Evolutionary conservation across 2,329 filamentous ascomycete species (phyloP).

Genomic region (Epichloe sp.): DNA sequence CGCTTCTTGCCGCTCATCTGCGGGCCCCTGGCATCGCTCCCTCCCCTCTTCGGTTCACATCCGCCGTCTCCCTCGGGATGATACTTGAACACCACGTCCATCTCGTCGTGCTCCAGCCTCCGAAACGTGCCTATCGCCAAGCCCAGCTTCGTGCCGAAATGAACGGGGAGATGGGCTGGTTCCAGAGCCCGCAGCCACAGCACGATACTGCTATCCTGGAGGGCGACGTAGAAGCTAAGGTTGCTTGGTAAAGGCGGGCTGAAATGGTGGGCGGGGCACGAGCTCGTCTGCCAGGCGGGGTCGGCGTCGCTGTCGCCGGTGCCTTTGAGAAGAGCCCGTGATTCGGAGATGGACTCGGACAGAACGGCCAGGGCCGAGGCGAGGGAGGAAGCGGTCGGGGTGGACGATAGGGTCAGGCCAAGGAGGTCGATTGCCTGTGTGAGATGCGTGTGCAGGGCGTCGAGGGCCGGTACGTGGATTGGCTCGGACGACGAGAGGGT

Average conservation of each 20-base stretch:
- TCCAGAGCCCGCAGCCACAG: constrained; percentile 59
- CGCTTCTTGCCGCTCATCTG: constrained; percentile 11
- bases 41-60: constrained; percentile 14
- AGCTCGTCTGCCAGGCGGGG: constrained; percentile 30
- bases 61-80: constrained; percentile 19
- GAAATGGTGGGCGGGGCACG: constrained; percentile 32
- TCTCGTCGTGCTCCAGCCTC: constrained; percentile 64
- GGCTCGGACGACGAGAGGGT: constrained; percentile 35
- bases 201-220: constrained; percentile 58
- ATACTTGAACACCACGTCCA: constrained; percentile 61
- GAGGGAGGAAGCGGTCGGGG: constrained; percentile 41
- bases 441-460: constrained; percentile 60
- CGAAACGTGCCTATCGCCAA: constrained; percentile 53
- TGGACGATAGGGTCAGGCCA: constrained; percentile 50
- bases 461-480: constrained; percentile 55
- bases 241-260: constrained; percentile 35
- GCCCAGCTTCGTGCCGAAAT: constrained; percentile 53
- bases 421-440: constrained; percentile 76
- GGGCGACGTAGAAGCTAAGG: constrained; percentile 60
- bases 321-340: constrained; percentile 44
- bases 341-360: constrained; percentile 38
- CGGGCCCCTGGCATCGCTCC: constrained; percentile 10
- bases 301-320: constrained; percentile 23
- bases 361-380: constrained; percentile 43
- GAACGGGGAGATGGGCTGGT: constrained; percentile 47